These are phyloP conservation scores for Penicillium diatomitis DNA, from an alignment of 495 filamentous ascomycete genomes.

Conservation along the genomic window DNA sequence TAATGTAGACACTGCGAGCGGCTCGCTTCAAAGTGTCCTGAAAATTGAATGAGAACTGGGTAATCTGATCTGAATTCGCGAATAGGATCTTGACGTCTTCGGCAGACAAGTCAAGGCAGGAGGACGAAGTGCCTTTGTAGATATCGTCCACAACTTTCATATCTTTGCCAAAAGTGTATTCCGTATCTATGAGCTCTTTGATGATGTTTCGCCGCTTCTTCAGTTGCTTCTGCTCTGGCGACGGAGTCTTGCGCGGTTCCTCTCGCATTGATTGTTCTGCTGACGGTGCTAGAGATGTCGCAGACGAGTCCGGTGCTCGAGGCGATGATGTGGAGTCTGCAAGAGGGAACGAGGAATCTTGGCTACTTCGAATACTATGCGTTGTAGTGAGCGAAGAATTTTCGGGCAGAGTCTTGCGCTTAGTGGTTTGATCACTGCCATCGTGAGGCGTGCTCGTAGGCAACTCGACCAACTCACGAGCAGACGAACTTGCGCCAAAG, in stretches of 20 bases:
- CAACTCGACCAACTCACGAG: conserved; percentile 1
- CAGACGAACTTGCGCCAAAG: conserved; percentile 21
- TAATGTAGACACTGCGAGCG: conserved; percentile 62
- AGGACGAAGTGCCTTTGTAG: conserved; percentile 87
- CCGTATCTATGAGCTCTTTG: conserved; percentile 86
- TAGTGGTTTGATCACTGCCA: not conserved
- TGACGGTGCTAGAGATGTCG: conserved; percentile 31
- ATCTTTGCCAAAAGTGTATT: conserved; percentile 76
- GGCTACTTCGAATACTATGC: conserved; percentile 43
- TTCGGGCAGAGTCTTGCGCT: not conserved
- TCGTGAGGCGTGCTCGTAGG: not conserved
- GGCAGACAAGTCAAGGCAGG: conserved; percentile 65
- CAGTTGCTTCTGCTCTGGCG: conserved; percentile 48
- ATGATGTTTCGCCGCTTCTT: conserved; percentile 68
- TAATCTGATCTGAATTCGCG: conserved; percentile 79
- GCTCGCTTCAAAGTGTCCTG: conserved; percentile 69
- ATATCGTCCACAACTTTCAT: conserved; percentile 96
- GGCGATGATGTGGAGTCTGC: conserved; percentile 28
- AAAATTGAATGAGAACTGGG: conserved; percentile 70
- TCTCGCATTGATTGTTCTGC: conserved; percentile 16
- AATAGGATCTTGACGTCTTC: conserved; percentile 86
- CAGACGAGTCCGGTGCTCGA: conserved; percentile 29
- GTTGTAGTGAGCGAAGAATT: conserved; percentile 50
- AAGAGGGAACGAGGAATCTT: conserved; percentile 32
- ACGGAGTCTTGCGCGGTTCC: conserved; percentile 31